phyloP scores from a whole-genome alignment of 2,329 filamentous ascomycete species.

The Chrysosporium queenslandicum region DNA sequence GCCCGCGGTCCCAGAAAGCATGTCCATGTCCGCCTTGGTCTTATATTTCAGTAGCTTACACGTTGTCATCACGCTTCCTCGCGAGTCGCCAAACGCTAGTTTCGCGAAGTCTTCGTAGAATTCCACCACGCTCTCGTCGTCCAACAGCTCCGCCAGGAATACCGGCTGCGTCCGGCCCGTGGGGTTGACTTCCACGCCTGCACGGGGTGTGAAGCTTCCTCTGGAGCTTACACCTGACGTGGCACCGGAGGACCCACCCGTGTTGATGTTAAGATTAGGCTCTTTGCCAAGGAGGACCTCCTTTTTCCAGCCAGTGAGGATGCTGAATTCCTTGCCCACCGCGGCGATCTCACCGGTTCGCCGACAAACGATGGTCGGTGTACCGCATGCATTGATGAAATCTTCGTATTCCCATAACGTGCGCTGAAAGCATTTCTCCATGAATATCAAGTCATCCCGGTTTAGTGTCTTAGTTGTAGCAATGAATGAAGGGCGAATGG shows the following conservation, averaged over 20 bases:
- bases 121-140: conserved; percentile 84
- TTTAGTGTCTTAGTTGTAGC: conserved; percentile 83
- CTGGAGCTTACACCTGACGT: conserved; percentile 35
- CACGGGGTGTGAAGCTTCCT: conserved; percentile 42
- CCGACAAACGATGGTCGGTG: conserved; percentile 82
- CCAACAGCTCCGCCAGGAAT: conserved; percentile 83
- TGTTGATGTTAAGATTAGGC: conserved; percentile 78
- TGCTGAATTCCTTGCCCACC: conserved; percentile 93
- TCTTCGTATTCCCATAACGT: conserved; percentile 89
- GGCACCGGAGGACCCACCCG: conserved; percentile 42
- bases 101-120: conserved; percentile 95
- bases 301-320: conserved; percentile 87
- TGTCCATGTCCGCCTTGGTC: conserved; percentile 51
- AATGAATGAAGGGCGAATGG: conserved; percentile 87
- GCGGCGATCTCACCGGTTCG: conserved; percentile 91
- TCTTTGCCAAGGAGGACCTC: conserved; percentile 80
- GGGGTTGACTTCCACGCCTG: conserved; percentile 26
- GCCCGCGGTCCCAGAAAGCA: conserved; percentile 29
- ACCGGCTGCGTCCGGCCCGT: conserved; percentile 58
- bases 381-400: conserved; percentile 77
- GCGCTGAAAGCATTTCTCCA: conserved; percentile 94
- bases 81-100: conserved; percentile 81
- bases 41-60: conserved; percentile 87
- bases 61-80: conserved; percentile 70
- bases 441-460: conserved; percentile 82